Evolutionary conservation across 257 asterid species (phyloP), one percentile per base, ranked within the genome.

Genomic region (Penstemon davidsonii): DNA sequence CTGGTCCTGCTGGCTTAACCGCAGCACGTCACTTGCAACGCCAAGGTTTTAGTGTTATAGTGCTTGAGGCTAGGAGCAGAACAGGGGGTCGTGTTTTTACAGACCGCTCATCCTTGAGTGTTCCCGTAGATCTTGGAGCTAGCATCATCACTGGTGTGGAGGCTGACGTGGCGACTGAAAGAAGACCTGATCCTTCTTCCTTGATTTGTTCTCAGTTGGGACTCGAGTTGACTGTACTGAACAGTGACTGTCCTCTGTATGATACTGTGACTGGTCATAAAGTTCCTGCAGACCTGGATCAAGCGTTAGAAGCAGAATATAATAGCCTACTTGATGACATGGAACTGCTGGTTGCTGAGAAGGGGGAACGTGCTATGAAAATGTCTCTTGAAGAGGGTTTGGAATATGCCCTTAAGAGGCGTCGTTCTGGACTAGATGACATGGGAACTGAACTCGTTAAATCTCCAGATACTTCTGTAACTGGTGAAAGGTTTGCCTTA

Each of bases 111-210:
- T 87, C 99, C 63, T 87, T 91, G 56, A 88, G 96, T 76, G 99
- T 94, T 69, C 99, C 99, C 0, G 99, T 91, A 72, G 99, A 94
- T 81, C 98, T 94, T 80, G 99, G 99, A 68, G 99, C 99, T 77
- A 94, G 99, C 79, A 94, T 94, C 83, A 94, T 94, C 79, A 94
- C 99, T 40, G 99, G 97, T 59, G 89, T 91, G 43, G 99, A 94
- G 83, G 99, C 98, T 64, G 99, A 94, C 74, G 96, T 94, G 70
- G 96, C 89, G 65, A 83, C 98, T 69, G 99, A 94, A 80, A 88
- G 99, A 73, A 87, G 98, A 79, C 96, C 98, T 3, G 99, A 94
- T 83, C 99, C 99, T 68, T 94, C 99, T 76, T 83, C 99, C 19
- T 66, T 94, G 77, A 76, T 94, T 75, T 91, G 98, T 79, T 87